A percentile compares a stretch with the other conserved stretches of the same genome.
phyloP scores from a whole-genome alignment of 2,329 filamentous ascomycete species.

The Exserohilum rostratum region DNA sequence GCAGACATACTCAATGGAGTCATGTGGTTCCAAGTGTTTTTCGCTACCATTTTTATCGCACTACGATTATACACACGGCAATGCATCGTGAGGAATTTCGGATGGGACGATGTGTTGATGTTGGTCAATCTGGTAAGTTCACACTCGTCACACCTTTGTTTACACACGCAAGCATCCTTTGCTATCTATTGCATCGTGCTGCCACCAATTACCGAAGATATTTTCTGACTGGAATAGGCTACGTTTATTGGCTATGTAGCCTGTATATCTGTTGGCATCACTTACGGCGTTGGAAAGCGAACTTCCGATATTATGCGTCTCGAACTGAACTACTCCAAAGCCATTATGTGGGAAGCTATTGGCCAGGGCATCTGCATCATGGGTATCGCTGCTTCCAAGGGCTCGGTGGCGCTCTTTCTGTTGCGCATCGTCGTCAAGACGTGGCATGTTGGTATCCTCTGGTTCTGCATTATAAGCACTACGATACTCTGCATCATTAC shows the following conservation, averaged over 20 bases:
- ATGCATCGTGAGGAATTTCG: slow-evolving; percentile 34
- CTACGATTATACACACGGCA: slow-evolving; percentile 38
- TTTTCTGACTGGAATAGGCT: slow-evolving; percentile 15
- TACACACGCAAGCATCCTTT: not conserved
- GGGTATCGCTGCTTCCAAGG: slow-evolving; percentile 40
- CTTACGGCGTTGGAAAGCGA: slow-evolving; percentile 37
- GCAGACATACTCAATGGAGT: slow-evolving; percentile 34
- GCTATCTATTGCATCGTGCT: not conserved
- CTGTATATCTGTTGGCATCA: slow-evolving; percentile 32
- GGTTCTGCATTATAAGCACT: slow-evolving; percentile 38
- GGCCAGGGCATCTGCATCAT: slow-evolving; percentile 41
- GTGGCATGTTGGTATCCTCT: slow-evolving; percentile 40
- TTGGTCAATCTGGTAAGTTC: slow-evolving; percentile 32
- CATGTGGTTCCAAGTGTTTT: slow-evolving; percentile 38
- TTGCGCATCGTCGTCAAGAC: slow-evolving; percentile 36
- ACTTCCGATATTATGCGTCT: slow-evolving; percentile 23
- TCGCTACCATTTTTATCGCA: slow-evolving; percentile 33
- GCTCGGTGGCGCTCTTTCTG: slow-evolving; percentile 39
- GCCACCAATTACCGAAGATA: not conserved
- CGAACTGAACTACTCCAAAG: slow-evolving; percentile 33
- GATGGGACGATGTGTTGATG: slow-evolving; percentile 41
- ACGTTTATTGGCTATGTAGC: slow-evolving; percentile 35
- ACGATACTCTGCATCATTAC: slow-evolving; percentile 35
- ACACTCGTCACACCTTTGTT: not conserved
- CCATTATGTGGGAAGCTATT: slow-evolving; percentile 42